Base-by-base conservation (phyloP, 306 rosid species). In the Acacia confusa region DNA sequence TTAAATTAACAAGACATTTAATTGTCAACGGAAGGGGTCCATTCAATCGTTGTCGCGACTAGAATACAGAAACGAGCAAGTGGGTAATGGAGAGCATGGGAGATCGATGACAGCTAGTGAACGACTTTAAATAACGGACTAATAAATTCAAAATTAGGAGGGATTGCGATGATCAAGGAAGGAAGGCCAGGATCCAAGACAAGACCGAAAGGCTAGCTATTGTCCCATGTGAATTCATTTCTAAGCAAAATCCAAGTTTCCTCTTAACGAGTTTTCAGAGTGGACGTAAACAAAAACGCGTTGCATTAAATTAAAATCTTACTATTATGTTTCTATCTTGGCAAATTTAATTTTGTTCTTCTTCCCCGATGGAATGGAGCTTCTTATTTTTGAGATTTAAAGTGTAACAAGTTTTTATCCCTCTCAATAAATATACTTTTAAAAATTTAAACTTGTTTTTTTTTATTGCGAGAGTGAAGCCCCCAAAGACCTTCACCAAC, bases 11-110 rank as follows among this genome's bases (percentile, higher is more conserved):
- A 67, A 52, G 65, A 44, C 36, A 15, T 77, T 74, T 58, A 64
- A 32, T 64, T 76, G 72, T 34, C 25, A 9, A 14, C 0, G 25
- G 75, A 77, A 74, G 76, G 3, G 36, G 87, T 81, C 87, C 66
- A 83, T 74, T 86, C 84, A 61, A 73, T 73, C 45, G 78, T 83
- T 68, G 73, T 68, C 87, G 83, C 14, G 78, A 68, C 79, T 68
- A 60, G 78, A 83, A 66, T 67, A 83, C 13, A 86, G 83, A 83
- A 73, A 25, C 72, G 8, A 72, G 45, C 74, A 77, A 72, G 50
- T 32, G 53, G 71, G 72, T 79, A 85, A 32, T 30, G 41, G 2
- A 70, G 24, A 24, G 76, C 12, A 4, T 19, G 12, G 45, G 41
- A 55, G 40, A n/a, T n/a, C n/a, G n/a, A 68, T 67, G 75, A 81